Evolutionary conservation across 1,284 basidiomycete genomes (phyloP).

Genomic region (Athelia psychrophila): DNA sequence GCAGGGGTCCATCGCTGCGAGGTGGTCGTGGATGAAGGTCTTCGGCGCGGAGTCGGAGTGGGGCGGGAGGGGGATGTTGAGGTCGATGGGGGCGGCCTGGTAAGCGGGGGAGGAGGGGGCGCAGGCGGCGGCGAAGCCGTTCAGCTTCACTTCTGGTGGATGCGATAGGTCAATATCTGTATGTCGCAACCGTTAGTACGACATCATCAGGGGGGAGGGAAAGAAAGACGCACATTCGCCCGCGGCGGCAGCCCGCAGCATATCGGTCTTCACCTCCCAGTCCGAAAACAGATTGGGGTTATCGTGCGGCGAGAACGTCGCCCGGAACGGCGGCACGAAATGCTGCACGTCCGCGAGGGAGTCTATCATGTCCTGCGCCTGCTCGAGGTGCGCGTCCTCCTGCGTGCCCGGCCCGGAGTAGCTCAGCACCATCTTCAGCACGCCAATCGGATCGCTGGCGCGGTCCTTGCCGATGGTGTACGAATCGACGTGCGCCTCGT

Average conservation of each 20-base stretch:
- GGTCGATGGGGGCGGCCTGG: constrained; percentile 26
- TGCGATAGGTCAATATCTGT: constrained; percentile 35
- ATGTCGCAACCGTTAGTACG: not conserved
- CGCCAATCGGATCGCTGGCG: constrained; percentile 21
- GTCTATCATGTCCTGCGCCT: constrained; percentile 27
- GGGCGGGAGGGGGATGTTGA: constrained; percentile 20
- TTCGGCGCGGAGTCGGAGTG: constrained; percentile 30
- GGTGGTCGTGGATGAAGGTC: constrained; percentile 54
- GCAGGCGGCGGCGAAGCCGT: constrained; percentile 42
- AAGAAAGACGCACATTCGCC: constrained; percentile 40
- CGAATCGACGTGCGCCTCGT: constrained; percentile 33
- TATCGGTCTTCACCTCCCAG: constrained; percentile 36
- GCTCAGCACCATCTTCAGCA: constrained; percentile 32
- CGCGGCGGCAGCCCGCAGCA: constrained; percentile 37
- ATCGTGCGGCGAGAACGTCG: constrained; percentile 43
- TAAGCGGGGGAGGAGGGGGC: constrained; percentile 36
- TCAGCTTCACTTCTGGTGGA: constrained; percentile 26
- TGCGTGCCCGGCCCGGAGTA: constrained; percentile 19
- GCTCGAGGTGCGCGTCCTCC: constrained; percentile 23
- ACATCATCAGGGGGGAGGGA: not conserved
- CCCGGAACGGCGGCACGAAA: constrained; percentile 38
- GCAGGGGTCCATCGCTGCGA: constrained; percentile 60
- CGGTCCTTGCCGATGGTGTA: constrained; percentile 35
- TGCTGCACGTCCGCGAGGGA: constrained; percentile 35
- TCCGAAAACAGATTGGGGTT: constrained; percentile 43